Conservation (phyloP, 352 stramenopile species). For the Globisporangium rhizosaccharum region DNA sequence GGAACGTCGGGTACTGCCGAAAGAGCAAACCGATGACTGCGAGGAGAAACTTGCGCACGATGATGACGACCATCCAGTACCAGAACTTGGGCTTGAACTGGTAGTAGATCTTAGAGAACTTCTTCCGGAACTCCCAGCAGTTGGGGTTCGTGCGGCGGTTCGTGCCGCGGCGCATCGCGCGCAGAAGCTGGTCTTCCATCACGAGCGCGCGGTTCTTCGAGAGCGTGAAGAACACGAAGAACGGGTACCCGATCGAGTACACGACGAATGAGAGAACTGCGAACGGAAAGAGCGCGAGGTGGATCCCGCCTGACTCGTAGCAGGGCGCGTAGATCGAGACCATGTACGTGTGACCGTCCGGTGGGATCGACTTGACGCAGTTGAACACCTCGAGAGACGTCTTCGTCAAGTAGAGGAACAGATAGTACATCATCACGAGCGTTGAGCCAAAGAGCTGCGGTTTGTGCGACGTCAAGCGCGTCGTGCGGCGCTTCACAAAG, state of each 20-base stretch:
- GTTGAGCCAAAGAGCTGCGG: conserved; percentile 65
- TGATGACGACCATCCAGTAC: conserved; percentile 82
- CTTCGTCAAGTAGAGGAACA: conserved; percentile 72
- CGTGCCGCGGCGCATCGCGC: conserved; percentile 48
- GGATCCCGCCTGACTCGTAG: conserved; percentile 50
- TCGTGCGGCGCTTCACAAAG: conserved; percentile 42
- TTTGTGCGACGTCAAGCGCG: conserved; percentile 53
- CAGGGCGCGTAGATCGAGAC: conserved; percentile 59
- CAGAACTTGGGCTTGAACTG: conserved; percentile 81
- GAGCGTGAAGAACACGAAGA: conserved; percentile 62
- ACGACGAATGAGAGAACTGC: conserved; percentile 57
- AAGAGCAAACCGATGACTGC: conserved; percentile 65
- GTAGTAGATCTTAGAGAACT: conserved; percentile 82
- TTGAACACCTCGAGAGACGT: conserved; percentile 80
- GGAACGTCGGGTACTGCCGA: conserved; percentile 62
- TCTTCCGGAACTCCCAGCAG: conserved; percentile 68
- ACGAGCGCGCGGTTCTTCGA: conserved; percentile 46
- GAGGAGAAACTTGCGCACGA: conserved; percentile 70
- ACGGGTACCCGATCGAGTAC: conserved; percentile 70
- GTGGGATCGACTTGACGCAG: conserved; percentile 55
- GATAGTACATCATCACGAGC: conserved; percentile 81
- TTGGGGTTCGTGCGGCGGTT: conserved; percentile 64
- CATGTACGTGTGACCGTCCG: conserved; percentile 71
- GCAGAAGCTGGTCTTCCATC: conserved; percentile 63
- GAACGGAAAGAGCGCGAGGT: conserved; percentile 59